A percentile compares a stretch with the other conserved stretches of the same genome.
phyloP scores from a whole-genome alignment of 2,329 filamentous ascomycete species.

The Juglanconis sp. region DNA sequence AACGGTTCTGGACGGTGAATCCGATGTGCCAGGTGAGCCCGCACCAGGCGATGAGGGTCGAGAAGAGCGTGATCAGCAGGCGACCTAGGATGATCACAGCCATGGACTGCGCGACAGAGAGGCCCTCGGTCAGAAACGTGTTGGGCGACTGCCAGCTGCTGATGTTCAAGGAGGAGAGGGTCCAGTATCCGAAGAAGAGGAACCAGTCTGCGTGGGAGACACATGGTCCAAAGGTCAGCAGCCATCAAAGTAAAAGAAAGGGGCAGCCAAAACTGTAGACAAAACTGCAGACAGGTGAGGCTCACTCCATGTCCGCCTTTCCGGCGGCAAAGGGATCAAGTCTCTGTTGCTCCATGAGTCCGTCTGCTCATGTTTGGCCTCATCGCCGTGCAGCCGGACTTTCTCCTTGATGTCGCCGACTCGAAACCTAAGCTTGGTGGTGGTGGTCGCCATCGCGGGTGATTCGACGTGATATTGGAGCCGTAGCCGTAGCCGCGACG shows the following conservation, averaged over 20 bases:
- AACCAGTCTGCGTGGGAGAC: slow-evolving; percentile 11
- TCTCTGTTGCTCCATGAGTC: slow-evolving; percentile 19
- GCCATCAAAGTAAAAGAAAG: not conserved
- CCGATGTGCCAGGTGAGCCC: slow-evolving; percentile 49
- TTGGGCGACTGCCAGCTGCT: slow-evolving; percentile 42
- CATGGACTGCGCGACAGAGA: slow-evolving; percentile 44
- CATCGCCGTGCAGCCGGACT: slow-evolving; percentile 15
- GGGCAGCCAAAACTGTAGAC: not conserved
- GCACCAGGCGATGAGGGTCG: slow-evolving; percentile 43
- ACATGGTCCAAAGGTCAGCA: not conserved
- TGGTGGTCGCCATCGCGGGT: not conserved
- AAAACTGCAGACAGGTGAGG: not conserved
- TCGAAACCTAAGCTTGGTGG: not conserved
- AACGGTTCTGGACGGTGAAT: slow-evolving; percentile 47
- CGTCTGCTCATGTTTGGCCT: slow-evolving; percentile 13
- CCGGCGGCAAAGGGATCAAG: slow-evolving; percentile 16
- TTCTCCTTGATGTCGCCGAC: slow-evolving; percentile 10
- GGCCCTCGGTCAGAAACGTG: slow-evolving; percentile 43
- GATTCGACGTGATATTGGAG: not conserved
- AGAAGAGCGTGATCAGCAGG: slow-evolving; percentile 39
- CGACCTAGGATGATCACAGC: slow-evolving; percentile 43
- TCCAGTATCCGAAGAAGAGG: slow-evolving; percentile 17
- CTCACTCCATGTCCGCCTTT: slow-evolving; percentile 17
- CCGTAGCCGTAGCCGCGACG: not conserved
- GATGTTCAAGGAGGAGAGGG: slow-evolving; percentile 36